Evolutionary conservation across 768 basidiomycete genomes (phyloP), one percentile per base, ranked within the genome.

Genomic region (Lactifluus piperatus): DNA sequence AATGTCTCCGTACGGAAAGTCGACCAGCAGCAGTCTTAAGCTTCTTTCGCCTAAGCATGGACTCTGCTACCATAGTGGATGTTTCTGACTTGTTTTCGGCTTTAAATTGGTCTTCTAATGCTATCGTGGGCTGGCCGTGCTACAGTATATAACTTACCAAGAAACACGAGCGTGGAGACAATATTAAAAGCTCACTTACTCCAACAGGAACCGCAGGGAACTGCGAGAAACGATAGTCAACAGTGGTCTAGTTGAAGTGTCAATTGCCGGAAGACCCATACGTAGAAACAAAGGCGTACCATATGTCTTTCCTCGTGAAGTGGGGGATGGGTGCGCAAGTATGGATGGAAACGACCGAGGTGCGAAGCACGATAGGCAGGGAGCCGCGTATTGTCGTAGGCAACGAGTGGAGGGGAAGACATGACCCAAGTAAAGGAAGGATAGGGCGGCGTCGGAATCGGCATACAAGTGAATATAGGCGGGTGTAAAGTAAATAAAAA

Each of bases 341-440:
- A 63, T 37, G 62, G 58, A 27, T 63, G 62, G 32, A 43, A 63
- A 14, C 62, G 58, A 55, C 39, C 10, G 8, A 47, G 34, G 44
- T 63, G 54, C 18, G 58, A 55, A 9, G n/a, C 48, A 27, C 62
- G 52, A 56, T 61, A 43, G 5, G 53, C 27, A 24, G 54, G 53
- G 26, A 47, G 49, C 49, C 62, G 49, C 58, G 39, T 44, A 20
- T 63, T 61, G 29, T 55, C 30, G 34, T 47, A 13, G 22, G 34
- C 13, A 49, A 52, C 44, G 27, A 45, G 50, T 11, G 34, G 48
- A 20, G 58, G 22, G 26, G 52, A 30, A 18, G 62, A 48, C 62
- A 63, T 60, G 53, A 22, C 58, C 48, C 20, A 45, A 20, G 52
- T 41, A 29, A 62, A 60, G 39, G 62, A 60, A 14, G 57, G 62